Conservation (phyloP, 345 rosid genomes). For the Odontarrhena argentea region DNA sequence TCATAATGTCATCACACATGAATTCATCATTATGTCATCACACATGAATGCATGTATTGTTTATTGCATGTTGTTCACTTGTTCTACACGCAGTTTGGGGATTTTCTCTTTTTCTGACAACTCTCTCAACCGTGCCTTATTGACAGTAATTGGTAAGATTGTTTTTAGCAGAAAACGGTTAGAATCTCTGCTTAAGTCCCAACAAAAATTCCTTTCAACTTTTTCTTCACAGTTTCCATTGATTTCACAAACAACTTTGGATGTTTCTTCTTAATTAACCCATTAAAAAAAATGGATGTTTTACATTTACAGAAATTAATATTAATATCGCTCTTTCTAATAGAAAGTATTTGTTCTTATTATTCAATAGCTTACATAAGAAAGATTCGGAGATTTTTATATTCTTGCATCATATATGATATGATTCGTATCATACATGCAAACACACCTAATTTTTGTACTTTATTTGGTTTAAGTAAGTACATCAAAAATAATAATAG, state of each 20-base stretch:
- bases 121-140: background rate
- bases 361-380: conserved; percentile 9
- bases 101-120: conserved; percentile 27
- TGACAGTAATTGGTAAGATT: background rate
- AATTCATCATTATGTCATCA: no score
- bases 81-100: background rate
- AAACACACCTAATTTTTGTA: conserved; percentile 15
- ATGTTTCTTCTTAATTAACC: conserved; percentile 1
- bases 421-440: background rate
- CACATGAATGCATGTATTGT: no score
- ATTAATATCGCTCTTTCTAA: background rate
- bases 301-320: background rate
- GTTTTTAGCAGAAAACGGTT: background rate
- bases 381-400: background rate
- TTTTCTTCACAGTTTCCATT: background rate
- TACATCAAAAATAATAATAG: background rate
- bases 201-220: no score
- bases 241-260: conserved; percentile 10
- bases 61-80: no score
- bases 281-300: background rate
- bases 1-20: no score
- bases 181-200: background rate
- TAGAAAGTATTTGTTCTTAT: background rate
- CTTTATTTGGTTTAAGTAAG: conserved; percentile 15
- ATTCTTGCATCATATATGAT: background rate